phyloP scores from a whole-genome alignment of 352 stramenopile species.

The Phytophthora crassamura region DNA sequence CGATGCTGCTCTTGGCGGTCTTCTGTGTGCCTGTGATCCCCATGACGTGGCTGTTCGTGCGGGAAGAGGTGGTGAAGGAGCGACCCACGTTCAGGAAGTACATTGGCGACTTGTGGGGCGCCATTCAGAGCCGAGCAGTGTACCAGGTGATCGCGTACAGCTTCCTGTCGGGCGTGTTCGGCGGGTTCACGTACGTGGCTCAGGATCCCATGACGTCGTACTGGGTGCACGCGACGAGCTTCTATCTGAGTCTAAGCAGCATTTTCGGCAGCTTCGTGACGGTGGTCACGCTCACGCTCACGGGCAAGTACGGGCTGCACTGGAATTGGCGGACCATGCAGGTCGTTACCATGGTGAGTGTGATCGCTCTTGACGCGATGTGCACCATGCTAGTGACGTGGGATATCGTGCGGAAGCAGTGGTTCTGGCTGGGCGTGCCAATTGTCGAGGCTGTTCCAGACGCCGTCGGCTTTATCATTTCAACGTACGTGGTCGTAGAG shows the following conservation, averaged over 20 bases:
- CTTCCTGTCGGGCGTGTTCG: slow-evolving; percentile 50
- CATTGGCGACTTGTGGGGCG: slow-evolving; percentile 46
- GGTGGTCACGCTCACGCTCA: slow-evolving; percentile 50
- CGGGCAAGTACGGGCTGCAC: slow-evolving; percentile 54
- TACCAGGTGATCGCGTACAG: slow-evolving; percentile 65
- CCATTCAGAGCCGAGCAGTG: slow-evolving; percentile 55
- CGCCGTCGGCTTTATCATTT: slow-evolving; percentile 60
- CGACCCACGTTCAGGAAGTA: slow-evolving; percentile 45
- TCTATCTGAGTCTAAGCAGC: slow-evolving; percentile 53
- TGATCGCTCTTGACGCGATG: slow-evolving; percentile 51
- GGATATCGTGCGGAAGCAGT: slow-evolving; percentile 57
- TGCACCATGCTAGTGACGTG: slow-evolving; percentile 65
- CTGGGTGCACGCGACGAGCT: slow-evolving; percentile 56
- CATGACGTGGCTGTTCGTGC: slow-evolving; percentile 57
- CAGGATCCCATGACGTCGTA: slow-evolving; percentile 59
- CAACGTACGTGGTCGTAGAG: slow-evolving; percentile 63
- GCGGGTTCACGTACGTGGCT: slow-evolving; percentile 54
- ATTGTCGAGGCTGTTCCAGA: slow-evolving; percentile 54
- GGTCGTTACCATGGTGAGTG: slow-evolving; percentile 47
- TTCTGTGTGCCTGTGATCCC: slow-evolving; percentile 54
- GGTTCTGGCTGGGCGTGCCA: slow-evolving; percentile 61
- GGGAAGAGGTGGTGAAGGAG: slow-evolving; percentile 46
- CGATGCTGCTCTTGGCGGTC: slow-evolving; percentile 45
- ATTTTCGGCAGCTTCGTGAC: slow-evolving; percentile 52
- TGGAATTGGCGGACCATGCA: slow-evolving; percentile 66